Base-by-base conservation (phyloP, 225 moss, liverwort and hornwort species). In the Thuidium tamariscinum region DNA sequence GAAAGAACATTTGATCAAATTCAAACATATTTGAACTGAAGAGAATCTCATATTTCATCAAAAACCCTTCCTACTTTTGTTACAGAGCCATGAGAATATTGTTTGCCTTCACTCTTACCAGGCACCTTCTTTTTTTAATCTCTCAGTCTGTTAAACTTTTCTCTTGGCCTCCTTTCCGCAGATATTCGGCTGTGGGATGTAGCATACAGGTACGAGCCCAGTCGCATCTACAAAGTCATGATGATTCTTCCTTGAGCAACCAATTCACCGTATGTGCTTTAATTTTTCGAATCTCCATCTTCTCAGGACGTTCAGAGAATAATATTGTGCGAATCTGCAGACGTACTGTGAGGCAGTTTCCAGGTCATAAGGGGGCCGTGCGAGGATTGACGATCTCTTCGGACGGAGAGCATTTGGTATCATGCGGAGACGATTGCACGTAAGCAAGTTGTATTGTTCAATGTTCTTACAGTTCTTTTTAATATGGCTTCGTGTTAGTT, bases 341-440 rank as follows among this genome's bases (percentile, higher is more conserved):
- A 92, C 94, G 95, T 67, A 87, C 94, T 61, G 90, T 93, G 63
- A 85, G 94, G 88, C 94, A 95, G 55, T 99, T 97, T 90, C 95
- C 95, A 80, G 96, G 97, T 63, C 99, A 99, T 57, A 96, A 77
- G 85, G 97, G 99, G 21, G 94, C 96, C 36, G 96, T 99, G 78
- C 96, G 96, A 30, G 99, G 99, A 71, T 92, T 99, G 87, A 90
- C 96, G 4, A 68, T 99, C 48, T 95, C 99, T 65, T 90, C 96
- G 79, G 95, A 95, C 74, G 99, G 99, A 83, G 92, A 91, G 29
- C 95, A 91, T 75, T 91, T 99, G 74, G 94, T 99, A 44, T 96
- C 99, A 29, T 99, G 99, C 49, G 99, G 99, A 63, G 96, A 99
- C 78, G 99, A 99, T 86, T 99, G 97, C 95, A 94, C 94, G 97